Base-by-base conservation (phyloP, 2,329 filamentous ascomycete genomes). In the Didymella arachidicola region DNA sequence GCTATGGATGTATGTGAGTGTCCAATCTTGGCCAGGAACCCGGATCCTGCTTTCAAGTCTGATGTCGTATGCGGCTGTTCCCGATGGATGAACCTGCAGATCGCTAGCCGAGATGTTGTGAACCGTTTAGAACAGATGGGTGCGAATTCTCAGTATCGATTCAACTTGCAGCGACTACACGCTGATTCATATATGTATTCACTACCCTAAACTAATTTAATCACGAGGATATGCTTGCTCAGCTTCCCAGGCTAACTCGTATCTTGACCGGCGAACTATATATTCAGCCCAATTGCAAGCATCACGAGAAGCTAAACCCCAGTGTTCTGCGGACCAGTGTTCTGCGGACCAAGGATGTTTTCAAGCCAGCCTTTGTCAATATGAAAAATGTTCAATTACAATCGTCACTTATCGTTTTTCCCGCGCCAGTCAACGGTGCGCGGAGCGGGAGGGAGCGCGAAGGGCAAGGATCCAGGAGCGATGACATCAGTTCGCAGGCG, bases 41-140 rank as follows among this genome's bases (percentile, higher is more conserved):
- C 6, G 27, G 51, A 54, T 59, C 56, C 56, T 59, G 56, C 54
- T 59, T 59, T 42, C 19, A 27, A 47, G 50, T 36, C 14, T 19
- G 27, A 59, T 59, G 56, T 54, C 56, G 56, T 59, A 54, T 59
- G 56, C 56, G 50, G 50, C 56, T 59, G 50, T 41, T 54, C 50
- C 45, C 38, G 32, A 49, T 46, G 46, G 53, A 27, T 34, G 18
- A 19, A 46, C 41, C 34, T 54, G 56, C 56, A 54, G 56, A 54
- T 43, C 50, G 19, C 18, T 18, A 39, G 44, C 43, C 49, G 55
- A 53, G 19, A 49, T 49, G 30, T 27, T 32, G 30, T 46, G 34
- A 39, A 32, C 38, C 30, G 34, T 30, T 25, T 38, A 22, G 34
- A 42, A 45, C 10, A 29, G 16, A 26, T 25, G 45, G 29, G 32